Base-by-base conservation (phyloP, 495 filamentous ascomycete genomes). In the Penicillium robsamsonii region DNA sequence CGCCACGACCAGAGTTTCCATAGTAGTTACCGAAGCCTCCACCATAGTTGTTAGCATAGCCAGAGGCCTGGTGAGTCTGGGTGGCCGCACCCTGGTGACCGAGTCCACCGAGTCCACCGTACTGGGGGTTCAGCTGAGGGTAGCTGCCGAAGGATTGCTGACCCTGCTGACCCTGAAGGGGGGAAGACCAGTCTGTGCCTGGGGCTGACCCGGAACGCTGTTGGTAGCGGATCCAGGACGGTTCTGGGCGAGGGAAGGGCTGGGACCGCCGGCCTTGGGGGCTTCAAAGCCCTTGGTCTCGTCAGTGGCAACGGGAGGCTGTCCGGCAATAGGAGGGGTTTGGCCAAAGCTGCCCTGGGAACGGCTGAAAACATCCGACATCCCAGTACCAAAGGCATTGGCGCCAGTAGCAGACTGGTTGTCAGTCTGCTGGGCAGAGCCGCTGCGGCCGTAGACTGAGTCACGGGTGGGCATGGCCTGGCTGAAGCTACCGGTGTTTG, bases 221-320 rank as follows among this genome's bases (percentile, higher is more conserved):
- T 91, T 94, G 13, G 87, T 86, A 13, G 92, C 90, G 31, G 92
- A 96, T 18, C 90, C 91, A 15, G 92, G 91, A 54, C 92, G 88
- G 64, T 78, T 79, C 63, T 90, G 88, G 29, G 84, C 85, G 27
- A 96, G 82, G 7, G 90, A 90, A 29, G 92, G 92, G 71, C 90
- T 95, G 3, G 92, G 91, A 6, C 90, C 91, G 41, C 81, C 80
- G 33, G 84, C 75, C 63, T 95, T 94, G 52, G 85, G 76, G 29
- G 89, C 87, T 37, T 87, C 87, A 58, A 83, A 91, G 17, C 84
- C 83, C 78, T 96, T 96, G 65, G 92, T 73, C 62, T 96, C 91
- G 49, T 86, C 85, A 37, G 70, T 70, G 9, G 79, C 78, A 46
- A 81, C 83, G 27, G 79, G 77, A 49, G 83, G 79, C 59, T 87